Conservation (phyloP, 768 basidiomycete species). For the Sistotremastrum suecicum region DNA sequence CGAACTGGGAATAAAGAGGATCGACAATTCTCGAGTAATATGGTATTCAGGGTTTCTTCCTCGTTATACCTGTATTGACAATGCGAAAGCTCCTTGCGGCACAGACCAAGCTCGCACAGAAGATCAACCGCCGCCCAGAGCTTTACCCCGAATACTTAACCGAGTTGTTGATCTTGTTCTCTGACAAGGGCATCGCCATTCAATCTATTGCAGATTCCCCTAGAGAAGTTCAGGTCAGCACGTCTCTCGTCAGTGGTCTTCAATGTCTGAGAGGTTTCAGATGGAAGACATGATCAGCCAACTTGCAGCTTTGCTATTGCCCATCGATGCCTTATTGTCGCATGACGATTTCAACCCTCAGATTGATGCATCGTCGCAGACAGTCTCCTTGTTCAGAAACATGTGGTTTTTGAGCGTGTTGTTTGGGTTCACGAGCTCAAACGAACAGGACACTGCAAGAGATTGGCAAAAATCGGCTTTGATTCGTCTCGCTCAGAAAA, state of each 20-base stretch:
- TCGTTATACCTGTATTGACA: neutral
- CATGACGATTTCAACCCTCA: conserved; percentile 58
- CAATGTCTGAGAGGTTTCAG: conserved; percentile 20
- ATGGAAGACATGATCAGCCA: conserved; percentile 78
- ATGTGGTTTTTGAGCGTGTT: conserved; percentile 90
- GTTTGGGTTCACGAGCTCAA: conserved; percentile 55
- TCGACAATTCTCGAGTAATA: conserved; percentile 78
- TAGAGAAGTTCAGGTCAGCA: conserved; percentile 47
- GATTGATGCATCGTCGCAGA: conserved; percentile 34
- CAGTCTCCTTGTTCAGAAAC: conserved; percentile 74
- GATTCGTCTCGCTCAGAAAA: conserved; percentile 69
- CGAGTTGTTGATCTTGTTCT: conserved; percentile 77
- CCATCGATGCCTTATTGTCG: conserved; percentile 75
- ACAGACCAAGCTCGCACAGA: conserved; percentile 78
- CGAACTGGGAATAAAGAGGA: conserved; percentile 82
- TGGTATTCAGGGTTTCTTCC: conserved; percentile 30
- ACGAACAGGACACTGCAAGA: conserved; percentile 40
- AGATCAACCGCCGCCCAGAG: conserved; percentile 58
- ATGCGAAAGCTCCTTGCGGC: conserved; percentile 63
- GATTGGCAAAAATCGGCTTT: conserved; percentile 70
- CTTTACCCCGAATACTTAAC: conserved; percentile 66
- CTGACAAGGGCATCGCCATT: conserved; percentile 82
- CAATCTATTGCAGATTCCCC: conserved; percentile 65
- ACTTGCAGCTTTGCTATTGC: conserved; percentile 75
- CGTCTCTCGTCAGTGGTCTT: conserved; percentile 3